Conservation (phyloP, 1,284 basidiomycete genomes). For the Tylopilus sp. region DNA sequence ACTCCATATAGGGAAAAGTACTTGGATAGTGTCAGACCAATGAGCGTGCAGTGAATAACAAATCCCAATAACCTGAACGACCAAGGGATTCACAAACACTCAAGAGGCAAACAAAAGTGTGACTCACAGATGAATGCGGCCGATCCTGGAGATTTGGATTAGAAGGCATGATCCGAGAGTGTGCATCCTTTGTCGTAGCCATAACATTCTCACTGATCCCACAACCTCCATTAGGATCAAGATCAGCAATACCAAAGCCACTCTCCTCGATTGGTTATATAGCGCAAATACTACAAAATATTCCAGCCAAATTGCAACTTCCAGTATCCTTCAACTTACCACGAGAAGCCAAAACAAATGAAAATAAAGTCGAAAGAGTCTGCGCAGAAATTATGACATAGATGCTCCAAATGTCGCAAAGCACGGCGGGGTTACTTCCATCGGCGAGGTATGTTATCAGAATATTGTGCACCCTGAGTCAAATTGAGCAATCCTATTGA, state of each 20-base stretch:
- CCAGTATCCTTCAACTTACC: conserved; percentile 18
- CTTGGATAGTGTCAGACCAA: conserved; percentile 31
- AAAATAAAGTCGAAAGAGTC: conserved; percentile 15
- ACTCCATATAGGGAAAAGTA: conserved; percentile 19
- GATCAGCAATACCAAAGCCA: conserved; percentile 16
- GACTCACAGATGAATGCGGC: conserved; percentile 19
- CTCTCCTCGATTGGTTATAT: conserved; percentile 32
- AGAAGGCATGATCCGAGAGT: conserved; percentile 26
- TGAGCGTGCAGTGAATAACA: conserved; percentile 27
- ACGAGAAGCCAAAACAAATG: conserved; percentile 31
- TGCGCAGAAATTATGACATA: conserved; percentile 21
- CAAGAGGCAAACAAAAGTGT: background rate
- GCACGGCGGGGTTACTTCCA: conserved; percentile 16
- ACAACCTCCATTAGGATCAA: conserved; percentile 26
- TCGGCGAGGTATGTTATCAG: conserved; percentile 17
- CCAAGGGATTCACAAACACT: too few relatives aligned
- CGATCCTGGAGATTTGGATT: background rate
- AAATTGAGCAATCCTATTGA: background rate
- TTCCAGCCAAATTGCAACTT: background rate
- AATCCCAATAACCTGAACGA: conserved; percentile 24
- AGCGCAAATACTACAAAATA: conserved; percentile 26
- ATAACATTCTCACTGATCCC: conserved; percentile 15
- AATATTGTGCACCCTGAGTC: conserved; percentile 25
- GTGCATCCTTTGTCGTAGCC: background rate
- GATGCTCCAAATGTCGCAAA: conserved; percentile 23